phyloP scores from a whole-genome alignment of 108 stramenopile species.

The Nannochloropsis salina region DNA sequence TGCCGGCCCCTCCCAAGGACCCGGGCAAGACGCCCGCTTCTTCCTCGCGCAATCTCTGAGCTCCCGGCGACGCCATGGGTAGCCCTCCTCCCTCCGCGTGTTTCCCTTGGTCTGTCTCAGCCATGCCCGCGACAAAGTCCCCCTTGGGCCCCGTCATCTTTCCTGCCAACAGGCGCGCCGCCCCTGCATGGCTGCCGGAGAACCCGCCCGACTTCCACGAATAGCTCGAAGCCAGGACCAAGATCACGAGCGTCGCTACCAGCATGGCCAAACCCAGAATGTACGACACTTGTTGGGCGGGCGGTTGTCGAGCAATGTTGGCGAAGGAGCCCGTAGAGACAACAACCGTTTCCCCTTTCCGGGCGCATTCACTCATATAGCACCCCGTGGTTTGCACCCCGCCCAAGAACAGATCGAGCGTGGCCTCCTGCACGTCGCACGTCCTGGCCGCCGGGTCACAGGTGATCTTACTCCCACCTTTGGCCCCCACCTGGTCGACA shows the following conservation, averaged over 20 bases:
- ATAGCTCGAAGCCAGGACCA: neutral
- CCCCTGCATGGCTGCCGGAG: neutral
- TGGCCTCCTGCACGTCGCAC: constrained; percentile 11
- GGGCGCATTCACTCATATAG: constrained; percentile 20
- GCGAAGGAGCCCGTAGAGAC: neutral
- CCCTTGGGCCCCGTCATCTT: neutral
- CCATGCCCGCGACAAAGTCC: neutral
- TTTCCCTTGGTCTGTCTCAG: neutral
- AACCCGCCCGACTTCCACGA: neutral
- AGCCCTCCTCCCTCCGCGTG: neutral
- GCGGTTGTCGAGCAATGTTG: neutral
- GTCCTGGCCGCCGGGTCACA: constrained; percentile 4
- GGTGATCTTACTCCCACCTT: neutral
- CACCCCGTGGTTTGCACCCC: neutral
- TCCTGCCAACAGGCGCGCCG: neutral
- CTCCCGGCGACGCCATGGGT: neutral
- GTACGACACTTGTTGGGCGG: neutral
- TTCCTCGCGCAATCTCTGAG: neutral
- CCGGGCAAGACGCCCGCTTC: neutral
- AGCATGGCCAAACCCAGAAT: neutral
- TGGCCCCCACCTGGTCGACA: neutral
- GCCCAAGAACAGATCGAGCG: neutral
- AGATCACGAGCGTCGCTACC: neutral
- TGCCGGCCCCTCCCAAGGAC: neutral
- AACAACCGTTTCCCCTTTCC: neutral